phyloP scores from a whole-genome alignment of 148 eudicot genomes.

The Drosera capensis region DNA sequence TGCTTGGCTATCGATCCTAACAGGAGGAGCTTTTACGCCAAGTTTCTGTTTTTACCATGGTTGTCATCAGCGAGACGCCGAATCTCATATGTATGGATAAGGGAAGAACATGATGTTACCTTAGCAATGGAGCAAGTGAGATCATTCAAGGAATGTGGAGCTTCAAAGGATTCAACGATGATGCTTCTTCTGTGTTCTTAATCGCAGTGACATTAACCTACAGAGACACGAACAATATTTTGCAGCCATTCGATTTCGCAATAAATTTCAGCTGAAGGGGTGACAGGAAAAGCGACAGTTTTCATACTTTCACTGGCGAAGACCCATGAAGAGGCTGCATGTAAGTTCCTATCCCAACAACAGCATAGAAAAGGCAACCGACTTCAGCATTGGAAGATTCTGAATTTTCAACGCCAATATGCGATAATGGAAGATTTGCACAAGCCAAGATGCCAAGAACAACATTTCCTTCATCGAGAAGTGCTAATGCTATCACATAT shows the following conservation, averaged over 20 bases:
- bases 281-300: too few species aligned
- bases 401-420: conserved; percentile 23
- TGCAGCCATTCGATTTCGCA: too few species aligned
- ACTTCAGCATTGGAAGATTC: conserved; percentile 20
- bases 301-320: conserved; percentile 44
- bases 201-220: conserved; percentile 65
- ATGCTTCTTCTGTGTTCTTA: conserved; percentile 84
- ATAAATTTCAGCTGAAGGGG: too few species aligned
- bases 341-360: conserved; percentile 64
- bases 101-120: conserved; percentile 16
- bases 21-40: conserved; percentile 98
- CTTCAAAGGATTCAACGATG: conserved; percentile 90
- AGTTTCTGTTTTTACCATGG: conserved; percentile 43
- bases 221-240: too few species aligned
- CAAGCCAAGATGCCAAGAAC: conserved; percentile 91
- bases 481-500: conserved; percentile 85
- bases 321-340: conserved; percentile 76
- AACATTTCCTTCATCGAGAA: conserved; percentile 83
- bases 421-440: conserved; percentile 76
- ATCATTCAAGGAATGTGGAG: conserved; percentile 75
- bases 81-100: not conserved
- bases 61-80: not conserved
- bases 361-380: conserved; percentile 86
- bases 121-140: conserved; percentile 70
- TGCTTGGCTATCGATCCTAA: conserved; percentile 96